A percentile compares a stretch with the other conserved stretches of the same genome.
Evolutionary conservation across 2,329 filamentous ascomycete genomes (phyloP).

Genomic region (Clonostachys sp.): DNA sequence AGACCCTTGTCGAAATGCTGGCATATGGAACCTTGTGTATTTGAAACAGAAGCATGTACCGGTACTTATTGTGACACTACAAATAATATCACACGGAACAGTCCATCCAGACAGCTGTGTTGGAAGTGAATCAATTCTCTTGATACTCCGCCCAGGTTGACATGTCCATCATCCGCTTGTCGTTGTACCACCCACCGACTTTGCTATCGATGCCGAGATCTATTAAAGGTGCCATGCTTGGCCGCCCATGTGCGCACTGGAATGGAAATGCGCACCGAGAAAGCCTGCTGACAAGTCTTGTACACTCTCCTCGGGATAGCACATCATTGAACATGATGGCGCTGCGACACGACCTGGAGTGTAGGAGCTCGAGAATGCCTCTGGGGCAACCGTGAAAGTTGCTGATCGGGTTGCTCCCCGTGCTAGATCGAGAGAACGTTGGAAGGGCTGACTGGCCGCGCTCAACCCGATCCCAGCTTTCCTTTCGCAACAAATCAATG

Average conservation of each 20-base stretch:
- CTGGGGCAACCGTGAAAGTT: conserved; percentile 66
- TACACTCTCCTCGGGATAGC: conserved; percentile 54
- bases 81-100: neutral
- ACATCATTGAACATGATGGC: conserved; percentile 85
- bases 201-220: conserved; percentile 32
- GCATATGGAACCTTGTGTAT: too few relatives aligned
- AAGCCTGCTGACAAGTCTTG: conserved; percentile 50
- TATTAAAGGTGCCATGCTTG: conserved; percentile 60
- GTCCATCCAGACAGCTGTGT: too few relatives aligned
- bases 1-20: too few relatives aligned
- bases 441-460: conserved; percentile 8
- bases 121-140: too few relatives aligned
- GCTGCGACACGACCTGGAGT: conserved; percentile 72
- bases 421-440: neutral
- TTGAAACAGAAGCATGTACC: too few relatives aligned
- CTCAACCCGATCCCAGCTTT: conserved; percentile 65
- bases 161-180: too few relatives aligned
- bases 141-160: neutral
- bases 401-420: conserved; percentile 47
- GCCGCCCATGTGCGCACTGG: conserved; percentile 76
- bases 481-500: conserved; percentile 68
- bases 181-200: conserved; percentile 17
- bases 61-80: neutral
- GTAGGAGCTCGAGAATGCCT: conserved; percentile 71
- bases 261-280: conserved; percentile 68